Conservation (phyloP, 2,329 filamentous ascomycete genomes). For the Ceratocystis ficicola region DNA sequence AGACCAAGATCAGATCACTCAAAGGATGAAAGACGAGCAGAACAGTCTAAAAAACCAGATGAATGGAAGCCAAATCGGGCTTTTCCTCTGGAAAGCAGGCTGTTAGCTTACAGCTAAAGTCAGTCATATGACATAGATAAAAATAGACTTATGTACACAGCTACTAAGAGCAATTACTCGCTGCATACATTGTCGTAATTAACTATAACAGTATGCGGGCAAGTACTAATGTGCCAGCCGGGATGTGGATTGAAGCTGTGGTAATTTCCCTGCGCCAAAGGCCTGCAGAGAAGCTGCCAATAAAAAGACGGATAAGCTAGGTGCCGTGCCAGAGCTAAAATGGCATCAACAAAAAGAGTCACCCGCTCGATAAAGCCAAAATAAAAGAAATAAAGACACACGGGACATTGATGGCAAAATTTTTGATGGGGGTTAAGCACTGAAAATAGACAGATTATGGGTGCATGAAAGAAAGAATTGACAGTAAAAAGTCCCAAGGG, state of each 20-base stretch:
- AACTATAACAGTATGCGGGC: too few species aligned
- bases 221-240: too few species aligned
- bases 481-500: neutral
- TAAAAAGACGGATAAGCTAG: neutral
- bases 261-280: neutral
- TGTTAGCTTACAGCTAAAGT: neutral
- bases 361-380: neutral
- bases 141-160: neutral
- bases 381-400: neutral
- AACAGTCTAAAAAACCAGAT: too few species aligned
- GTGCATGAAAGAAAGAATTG: neutral
- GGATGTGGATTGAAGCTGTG: too few species aligned
- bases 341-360: neutral
- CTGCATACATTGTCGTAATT: too few species aligned
- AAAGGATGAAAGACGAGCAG: neutral
- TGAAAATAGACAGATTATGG: neutral
- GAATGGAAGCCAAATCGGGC: neutral
- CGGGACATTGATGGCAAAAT: too few species aligned
- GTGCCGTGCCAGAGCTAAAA: neutral
- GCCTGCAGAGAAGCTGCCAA: neutral
- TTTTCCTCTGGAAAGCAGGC: neutral
- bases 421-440: too few species aligned
- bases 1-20: neutral
- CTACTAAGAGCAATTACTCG: neutral
- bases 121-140: neutral